Conservation (phyloP, 495 filamentous ascomycete species). For the Penicillium arizonense region DNA sequence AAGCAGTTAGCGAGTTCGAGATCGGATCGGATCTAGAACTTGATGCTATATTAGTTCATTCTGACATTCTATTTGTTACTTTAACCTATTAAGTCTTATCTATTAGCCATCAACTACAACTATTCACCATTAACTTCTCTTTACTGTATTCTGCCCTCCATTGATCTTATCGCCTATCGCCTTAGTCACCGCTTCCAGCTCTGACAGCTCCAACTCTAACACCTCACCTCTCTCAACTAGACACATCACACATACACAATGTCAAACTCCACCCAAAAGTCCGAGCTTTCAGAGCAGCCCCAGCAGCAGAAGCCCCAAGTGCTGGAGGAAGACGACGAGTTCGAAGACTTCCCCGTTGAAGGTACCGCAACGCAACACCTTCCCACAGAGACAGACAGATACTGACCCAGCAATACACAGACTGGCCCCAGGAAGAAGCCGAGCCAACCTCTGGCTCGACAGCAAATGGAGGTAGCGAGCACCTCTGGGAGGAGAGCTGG, state of each 20-base stretch:
- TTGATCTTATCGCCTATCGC: not conserved
- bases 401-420: constrained; percentile 40
- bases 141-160: too few relatives aligned
- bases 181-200: constrained; percentile 1
- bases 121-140: too few relatives aligned
- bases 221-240: not conserved
- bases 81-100: too few relatives aligned
- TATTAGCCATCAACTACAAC: too few relatives aligned
- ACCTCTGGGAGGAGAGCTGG: constrained; percentile 99
- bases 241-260: constrained; percentile 22
- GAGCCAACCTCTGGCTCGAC: constrained; percentile 62
- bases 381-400: not conserved
- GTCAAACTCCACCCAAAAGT: constrained; percentile 43
- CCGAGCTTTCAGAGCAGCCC: constrained; percentile 39
- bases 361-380: constrained; percentile 48
- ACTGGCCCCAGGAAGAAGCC: constrained; percentile 85
- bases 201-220: not conserved
- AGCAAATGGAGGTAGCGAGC: constrained; percentile 56
- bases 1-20: not conserved
- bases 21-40: too few relatives aligned
- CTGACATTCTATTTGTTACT: too few relatives aligned
- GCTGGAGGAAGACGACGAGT: constrained; percentile 96
- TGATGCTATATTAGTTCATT: too few relatives aligned
- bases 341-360: constrained; percentile 98
- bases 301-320: constrained; percentile 60